Percentiles rank a stretch among this genome's conserved stretches.
These are phyloP conservation scores for Fusarium staphyleae DNA, from an alignment of 2,329 filamentous ascomycete genomes.

Conservation along the genomic window DNA sequence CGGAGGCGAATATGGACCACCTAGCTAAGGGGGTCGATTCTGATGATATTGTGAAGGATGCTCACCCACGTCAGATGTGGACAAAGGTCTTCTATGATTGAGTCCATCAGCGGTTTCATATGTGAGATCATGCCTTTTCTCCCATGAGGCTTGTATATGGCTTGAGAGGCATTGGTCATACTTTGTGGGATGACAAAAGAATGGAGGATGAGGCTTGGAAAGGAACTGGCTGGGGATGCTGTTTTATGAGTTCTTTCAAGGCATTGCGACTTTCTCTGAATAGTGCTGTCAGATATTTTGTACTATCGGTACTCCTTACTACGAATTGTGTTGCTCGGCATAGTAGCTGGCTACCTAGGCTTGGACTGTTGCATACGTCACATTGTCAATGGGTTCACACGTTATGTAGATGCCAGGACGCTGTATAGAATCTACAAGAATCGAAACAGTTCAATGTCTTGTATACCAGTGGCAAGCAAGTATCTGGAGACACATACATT, in stretches of 20 bases:
- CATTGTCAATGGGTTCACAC: too few relatives aligned
- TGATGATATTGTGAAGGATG: slow-evolving; percentile 22
- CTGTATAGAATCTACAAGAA: too few relatives aligned
- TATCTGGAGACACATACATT: too few relatives aligned
- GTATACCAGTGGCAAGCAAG: too few relatives aligned
- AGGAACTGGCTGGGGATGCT: slow-evolving; percentile 21
- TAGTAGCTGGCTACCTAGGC: too few relatives aligned
- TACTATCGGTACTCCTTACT: too few relatives aligned
- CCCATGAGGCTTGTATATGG: slow-evolving; percentile 33
- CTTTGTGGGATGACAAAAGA: slow-evolving; percentile 33
- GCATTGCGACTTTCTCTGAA: too few relatives aligned
- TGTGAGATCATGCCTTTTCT: slow-evolving; percentile 24
- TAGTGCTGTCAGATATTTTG: too few relatives aligned
- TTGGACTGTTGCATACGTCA: too few relatives aligned
- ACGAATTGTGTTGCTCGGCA: too few relatives aligned
- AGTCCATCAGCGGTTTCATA: slow-evolving; percentile 20
- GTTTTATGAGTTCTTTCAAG: slow-evolving; percentile 11
- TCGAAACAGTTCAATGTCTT: too few relatives aligned
- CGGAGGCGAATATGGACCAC: slow-evolving; percentile 32
- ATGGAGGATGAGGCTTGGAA: slow-evolving; percentile 29
- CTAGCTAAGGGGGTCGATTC: slow-evolving; percentile 26
- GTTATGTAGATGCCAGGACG: too few relatives aligned
- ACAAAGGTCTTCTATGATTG: slow-evolving; percentile 28
- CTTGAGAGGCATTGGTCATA: slow-evolving; percentile 30
- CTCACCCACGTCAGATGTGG: slow-evolving; percentile 30